Percentiles rank a stretch among this genome's conserved stretches.
Conservation (phyloP, 371 early-diverging fungal genomes). For the Caulochytrium protostelioides region DNA sequence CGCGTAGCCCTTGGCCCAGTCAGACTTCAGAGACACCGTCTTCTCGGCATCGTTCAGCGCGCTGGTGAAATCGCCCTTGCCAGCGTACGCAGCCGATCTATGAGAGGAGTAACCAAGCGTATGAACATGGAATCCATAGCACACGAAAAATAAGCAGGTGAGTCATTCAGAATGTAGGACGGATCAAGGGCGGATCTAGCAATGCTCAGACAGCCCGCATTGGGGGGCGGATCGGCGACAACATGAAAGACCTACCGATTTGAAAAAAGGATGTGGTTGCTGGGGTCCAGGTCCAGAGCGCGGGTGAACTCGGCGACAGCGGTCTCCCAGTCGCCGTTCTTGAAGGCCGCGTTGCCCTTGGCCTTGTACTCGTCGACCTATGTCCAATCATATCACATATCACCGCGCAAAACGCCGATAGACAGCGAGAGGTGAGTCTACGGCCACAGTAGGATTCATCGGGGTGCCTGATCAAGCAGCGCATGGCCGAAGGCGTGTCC, state of each 20-base stretch:
- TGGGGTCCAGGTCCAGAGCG: constrained; percentile 52
- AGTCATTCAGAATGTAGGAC: neutral
- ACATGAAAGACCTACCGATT: constrained; percentile 30
- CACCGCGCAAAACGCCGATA: no score
- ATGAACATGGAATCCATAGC: neutral
- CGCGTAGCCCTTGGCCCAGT: constrained; percentile 74
- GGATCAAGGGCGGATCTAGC: neutral
- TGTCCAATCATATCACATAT: constrained; percentile 1
- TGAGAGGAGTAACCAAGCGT: neutral
- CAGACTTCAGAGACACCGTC: constrained; percentile 47
- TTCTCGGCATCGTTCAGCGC: constrained; percentile 65
- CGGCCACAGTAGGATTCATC: no score
- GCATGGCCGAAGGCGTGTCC: no score
- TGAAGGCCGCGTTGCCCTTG: constrained; percentile 62
- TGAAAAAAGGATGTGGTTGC: constrained; percentile 71
- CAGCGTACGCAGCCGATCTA: constrained; percentile 57
- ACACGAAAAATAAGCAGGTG: neutral
- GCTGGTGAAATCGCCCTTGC: constrained; percentile 40
- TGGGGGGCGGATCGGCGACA: neutral
- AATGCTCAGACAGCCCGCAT: neutral
- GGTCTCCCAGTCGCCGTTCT: constrained; percentile 51
- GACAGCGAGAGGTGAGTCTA: no score
- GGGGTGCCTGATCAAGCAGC: no score
- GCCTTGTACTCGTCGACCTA: constrained; percentile 53
- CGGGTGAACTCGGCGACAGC: constrained; percentile 49